Conservation (phyloP, 2,329 filamentous ascomycete genomes). For the Fusarium equiseti region DNA sequence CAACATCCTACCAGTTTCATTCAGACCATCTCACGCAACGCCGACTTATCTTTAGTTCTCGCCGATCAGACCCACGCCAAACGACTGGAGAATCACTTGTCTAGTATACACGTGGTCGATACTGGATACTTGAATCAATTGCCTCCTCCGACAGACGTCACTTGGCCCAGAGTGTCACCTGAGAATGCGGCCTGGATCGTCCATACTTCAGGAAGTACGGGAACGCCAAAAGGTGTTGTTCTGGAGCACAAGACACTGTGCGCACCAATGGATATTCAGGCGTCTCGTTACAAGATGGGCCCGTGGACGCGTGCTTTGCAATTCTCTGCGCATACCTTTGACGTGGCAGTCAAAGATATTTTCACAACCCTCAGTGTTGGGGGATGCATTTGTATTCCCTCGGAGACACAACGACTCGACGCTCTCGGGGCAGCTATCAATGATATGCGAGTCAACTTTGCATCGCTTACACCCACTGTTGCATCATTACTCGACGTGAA, state of each 20-base stretch:
- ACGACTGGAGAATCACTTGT: background rate
- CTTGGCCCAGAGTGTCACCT: background rate
- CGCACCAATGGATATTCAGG: too few species aligned
- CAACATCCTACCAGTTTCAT: slow-evolving; percentile 3
- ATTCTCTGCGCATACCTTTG: background rate
- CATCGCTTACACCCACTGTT: background rate
- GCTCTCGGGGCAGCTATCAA: background rate
- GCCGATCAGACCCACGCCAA: background rate
- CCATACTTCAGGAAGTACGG: slow-evolving; percentile 7
- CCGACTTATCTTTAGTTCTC: background rate
- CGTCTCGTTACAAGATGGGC: too few species aligned
- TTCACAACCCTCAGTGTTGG: background rate
- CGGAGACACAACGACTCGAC: background rate
- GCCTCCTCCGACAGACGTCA: too few species aligned
- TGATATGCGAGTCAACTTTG: background rate
- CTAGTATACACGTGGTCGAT: too few species aligned
- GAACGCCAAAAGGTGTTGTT: slow-evolving; percentile 5
- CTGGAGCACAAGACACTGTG: background rate
- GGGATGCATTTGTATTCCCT: background rate
- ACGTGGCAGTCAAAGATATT: background rate
- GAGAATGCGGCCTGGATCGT: slow-evolving; percentile 2
- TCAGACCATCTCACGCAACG: background rate
- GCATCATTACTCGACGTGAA: background rate
- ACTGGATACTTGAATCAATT: too few species aligned
- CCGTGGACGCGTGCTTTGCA: background rate